These are phyloP conservation scores for Backusella mclennaniae DNA, from an alignment of 192 early-diverging fungal species.

Conservation along the genomic window DNA sequence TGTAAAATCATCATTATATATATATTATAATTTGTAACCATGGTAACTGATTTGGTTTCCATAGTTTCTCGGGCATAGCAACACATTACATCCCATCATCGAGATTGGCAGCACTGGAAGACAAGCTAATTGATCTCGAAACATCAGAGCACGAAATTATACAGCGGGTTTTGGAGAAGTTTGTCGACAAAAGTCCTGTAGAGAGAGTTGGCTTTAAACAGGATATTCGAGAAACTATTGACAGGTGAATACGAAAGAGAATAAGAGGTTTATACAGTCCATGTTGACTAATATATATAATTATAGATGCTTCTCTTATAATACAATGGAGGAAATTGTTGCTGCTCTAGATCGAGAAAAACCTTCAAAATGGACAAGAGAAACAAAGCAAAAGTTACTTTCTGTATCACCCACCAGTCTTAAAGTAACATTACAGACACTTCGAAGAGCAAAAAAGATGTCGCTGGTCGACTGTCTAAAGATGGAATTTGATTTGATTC, in stretches of 20 bases:
- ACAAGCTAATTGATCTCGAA: constrained; percentile 80
- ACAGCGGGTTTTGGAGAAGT: constrained; percentile 88
- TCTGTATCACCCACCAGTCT: constrained; percentile 81
- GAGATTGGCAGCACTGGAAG: constrained; percentile 74
- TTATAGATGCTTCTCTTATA: constrained; percentile 72
- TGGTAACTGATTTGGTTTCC: not conserved
- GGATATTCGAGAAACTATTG: constrained; percentile 64
- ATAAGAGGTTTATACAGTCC: no score
- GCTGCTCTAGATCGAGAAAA: constrained; percentile 77
- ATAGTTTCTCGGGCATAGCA: constrained; percentile 83
- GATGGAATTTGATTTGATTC: constrained; percentile 82
- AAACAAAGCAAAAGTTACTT: constrained; percentile 64
- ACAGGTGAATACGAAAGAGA: constrained; percentile 40
- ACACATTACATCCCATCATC: constrained; percentile 93
- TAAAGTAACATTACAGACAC: constrained; percentile 78
- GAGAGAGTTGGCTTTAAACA: constrained; percentile 40
- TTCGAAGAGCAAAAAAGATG: constrained; percentile 66
- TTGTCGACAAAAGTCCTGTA: constrained; percentile 58
- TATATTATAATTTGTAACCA: no score
- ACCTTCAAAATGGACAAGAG: constrained; percentile 58
- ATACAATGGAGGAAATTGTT: constrained; percentile 83
- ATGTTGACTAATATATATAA: not conserved
- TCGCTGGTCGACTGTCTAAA: constrained; percentile 76
- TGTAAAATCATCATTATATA: constrained; percentile 45
- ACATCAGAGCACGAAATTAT: constrained; percentile 81